phyloP scores from a whole-genome alignment of 2,329 filamentous ascomycete species.

The Thielaviopsis musarum region DNA sequence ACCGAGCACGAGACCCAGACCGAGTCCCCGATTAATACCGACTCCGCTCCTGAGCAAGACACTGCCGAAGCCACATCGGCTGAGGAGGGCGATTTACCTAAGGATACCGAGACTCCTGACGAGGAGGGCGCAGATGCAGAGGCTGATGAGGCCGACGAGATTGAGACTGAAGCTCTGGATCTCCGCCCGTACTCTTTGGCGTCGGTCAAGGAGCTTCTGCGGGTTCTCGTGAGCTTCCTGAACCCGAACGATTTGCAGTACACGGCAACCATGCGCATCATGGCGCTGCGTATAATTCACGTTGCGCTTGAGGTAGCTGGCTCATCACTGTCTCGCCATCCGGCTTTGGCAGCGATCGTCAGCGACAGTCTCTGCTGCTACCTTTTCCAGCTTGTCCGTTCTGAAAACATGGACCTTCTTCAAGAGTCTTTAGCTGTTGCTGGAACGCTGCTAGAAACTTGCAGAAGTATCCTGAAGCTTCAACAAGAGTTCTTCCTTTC shows the following conservation, averaged over 20 bases:
- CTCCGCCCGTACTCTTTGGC: conserved; percentile 84
- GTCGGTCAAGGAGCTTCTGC: conserved; percentile 84
- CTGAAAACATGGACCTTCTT: conserved; percentile 88
- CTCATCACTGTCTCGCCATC: conserved; percentile 84
- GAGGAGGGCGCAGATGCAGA: neutral
- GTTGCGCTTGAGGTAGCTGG: conserved; percentile 93
- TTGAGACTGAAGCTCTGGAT: conserved; percentile 28
- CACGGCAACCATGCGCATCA: conserved; percentile 88
- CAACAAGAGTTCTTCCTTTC: conserved; percentile 94
- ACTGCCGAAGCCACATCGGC: conserved; percentile 22
- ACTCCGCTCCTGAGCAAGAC: neutral
- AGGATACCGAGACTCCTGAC: neutral
- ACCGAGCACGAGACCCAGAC: neutral
- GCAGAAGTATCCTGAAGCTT: conserved; percentile 75
- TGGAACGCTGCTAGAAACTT: conserved; percentile 79
- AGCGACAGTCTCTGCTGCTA: conserved; percentile 88
- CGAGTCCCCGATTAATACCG: neutral
- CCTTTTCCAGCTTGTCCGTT: conserved; percentile 88
- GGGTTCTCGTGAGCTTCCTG: conserved; percentile 81
- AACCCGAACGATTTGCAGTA: conserved; percentile 87
- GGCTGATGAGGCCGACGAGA: conserved; percentile 13
- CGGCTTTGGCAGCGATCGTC: conserved; percentile 69
- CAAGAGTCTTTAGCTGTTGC: conserved; percentile 87
- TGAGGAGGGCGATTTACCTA: conserved; percentile 18
- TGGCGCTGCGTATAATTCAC: conserved; percentile 93